phyloP scores from a whole-genome alignment of 2,329 filamentous ascomycete species.

The Colletotrichum siamense region DNA sequence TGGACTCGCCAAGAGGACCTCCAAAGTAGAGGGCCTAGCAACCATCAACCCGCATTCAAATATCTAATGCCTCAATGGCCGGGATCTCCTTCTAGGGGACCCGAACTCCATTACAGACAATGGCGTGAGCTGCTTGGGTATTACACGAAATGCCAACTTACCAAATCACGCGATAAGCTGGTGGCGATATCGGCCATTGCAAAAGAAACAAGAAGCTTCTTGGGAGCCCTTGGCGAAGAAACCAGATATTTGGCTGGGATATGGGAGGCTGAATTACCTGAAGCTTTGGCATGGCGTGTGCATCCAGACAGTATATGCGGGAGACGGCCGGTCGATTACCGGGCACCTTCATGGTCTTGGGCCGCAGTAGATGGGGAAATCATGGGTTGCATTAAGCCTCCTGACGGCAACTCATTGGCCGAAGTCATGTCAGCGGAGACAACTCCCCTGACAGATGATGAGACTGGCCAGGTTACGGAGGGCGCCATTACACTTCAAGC shows the following conservation, averaged over 20 bases:
- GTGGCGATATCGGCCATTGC: background rate
- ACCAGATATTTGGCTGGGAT: background rate
- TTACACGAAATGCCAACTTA: background rate
- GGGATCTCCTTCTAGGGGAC: accelerated
- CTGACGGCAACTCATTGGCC: background rate
- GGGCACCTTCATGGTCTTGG: background rate
- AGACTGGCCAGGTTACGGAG: background rate
- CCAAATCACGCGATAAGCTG: background rate
- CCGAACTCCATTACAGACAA: accelerated
- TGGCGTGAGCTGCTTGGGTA: background rate
- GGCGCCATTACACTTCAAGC: background rate
- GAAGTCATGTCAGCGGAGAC: background rate
- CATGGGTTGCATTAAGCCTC: no score
- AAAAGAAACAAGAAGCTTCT: background rate
- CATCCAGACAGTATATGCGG: background rate
- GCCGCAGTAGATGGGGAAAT: background rate
- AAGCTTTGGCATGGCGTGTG: background rate
- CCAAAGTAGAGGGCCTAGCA: no score
- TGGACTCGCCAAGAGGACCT: no score
- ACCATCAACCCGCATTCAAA: no score
- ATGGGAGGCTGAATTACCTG: background rate
- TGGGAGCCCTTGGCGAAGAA: background rate
- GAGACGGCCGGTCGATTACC: background rate
- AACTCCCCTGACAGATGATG: background rate
- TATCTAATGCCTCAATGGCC: background rate